phyloP scores from a whole-genome alignment of 495 filamentous ascomycete genomes.

The Tuber calosporum region DNA sequence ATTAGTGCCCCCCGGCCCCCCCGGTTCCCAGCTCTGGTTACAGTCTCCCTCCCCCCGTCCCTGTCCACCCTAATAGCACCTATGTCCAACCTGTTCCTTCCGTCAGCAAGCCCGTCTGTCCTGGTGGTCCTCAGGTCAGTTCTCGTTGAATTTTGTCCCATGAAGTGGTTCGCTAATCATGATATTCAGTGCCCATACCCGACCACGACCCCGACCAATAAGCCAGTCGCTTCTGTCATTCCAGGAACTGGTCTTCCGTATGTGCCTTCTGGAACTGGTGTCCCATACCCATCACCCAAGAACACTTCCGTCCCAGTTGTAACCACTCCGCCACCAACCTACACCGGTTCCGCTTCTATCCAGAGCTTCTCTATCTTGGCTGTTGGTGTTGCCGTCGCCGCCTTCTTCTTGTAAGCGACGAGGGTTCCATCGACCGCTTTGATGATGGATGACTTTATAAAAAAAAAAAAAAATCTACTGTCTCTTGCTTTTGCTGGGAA shows the following conservation, averaged over 20 bases:
- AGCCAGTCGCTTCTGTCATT: conserved; percentile 25
- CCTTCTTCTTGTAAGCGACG: conserved; percentile 37
- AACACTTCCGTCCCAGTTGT: conserved; percentile 86
- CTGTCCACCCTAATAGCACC: conserved; percentile 25
- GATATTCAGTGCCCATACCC: conserved; percentile 9
- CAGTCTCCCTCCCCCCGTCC: not conserved
- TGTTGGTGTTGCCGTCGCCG: conserved; percentile 33
- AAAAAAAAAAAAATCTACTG: too few relatives aligned
- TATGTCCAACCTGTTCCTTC: conserved; percentile 6
- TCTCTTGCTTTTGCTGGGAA: conserved; percentile 6
- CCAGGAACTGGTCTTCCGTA: conserved; percentile 34
- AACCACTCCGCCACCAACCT: conserved; percentile 50
- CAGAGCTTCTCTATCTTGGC: conserved; percentile 39
- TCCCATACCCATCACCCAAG: conserved; percentile 30
- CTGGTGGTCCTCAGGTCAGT: not conserved
- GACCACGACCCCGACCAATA: conserved; percentile 15
- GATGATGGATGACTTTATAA: conserved; percentile 42
- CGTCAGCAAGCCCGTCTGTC: not conserved
- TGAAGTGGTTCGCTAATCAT: not conserved
- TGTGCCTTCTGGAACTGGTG: conserved; percentile 36
- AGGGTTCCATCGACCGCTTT: conserved; percentile 35
- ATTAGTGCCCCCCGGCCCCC: conserved; percentile 9
- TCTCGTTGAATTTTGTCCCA: not conserved
- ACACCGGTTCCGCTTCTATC: conserved; percentile 28
- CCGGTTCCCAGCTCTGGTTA: not conserved